A percentile compares a stretch with the other conserved stretches of the same genome.
Conservation (phyloP, 163 green algal species). For the Scenedesmus sp. region DNA sequence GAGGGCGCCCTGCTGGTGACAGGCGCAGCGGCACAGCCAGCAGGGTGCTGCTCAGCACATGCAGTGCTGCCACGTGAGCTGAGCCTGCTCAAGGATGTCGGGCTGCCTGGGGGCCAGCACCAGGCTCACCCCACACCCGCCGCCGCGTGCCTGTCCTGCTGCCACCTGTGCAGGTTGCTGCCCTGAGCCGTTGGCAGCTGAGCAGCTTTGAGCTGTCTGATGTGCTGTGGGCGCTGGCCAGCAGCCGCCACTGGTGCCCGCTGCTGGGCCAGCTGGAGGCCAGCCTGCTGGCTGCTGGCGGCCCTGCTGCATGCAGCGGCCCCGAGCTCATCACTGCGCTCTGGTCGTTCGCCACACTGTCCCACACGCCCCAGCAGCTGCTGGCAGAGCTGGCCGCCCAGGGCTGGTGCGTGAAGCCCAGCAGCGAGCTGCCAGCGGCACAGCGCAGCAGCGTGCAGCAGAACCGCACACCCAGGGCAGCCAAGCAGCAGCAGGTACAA, state of each 20-base stretch:
- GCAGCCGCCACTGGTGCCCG: constrained; percentile 56
- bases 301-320: neutral
- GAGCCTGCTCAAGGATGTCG: no score
- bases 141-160: neutral
- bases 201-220: constrained; percentile 51
- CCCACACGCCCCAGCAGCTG: constrained; percentile 27
- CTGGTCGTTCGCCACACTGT: constrained; percentile 53
- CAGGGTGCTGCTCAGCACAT: no score
- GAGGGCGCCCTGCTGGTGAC: neutral
- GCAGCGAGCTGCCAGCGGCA: neutral
- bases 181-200: constrained; percentile 35
- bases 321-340: constrained; percentile 37
- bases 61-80: no score
- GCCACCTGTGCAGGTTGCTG: constrained; percentile 18
- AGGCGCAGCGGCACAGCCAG: neutral
- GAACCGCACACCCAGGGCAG: neutral
- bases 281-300: constrained; percentile 22
- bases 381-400: constrained; percentile 25
- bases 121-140: no score
- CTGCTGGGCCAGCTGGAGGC: constrained; percentile 57
- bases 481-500: constrained; percentile 23
- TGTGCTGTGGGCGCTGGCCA: constrained; percentile 64
- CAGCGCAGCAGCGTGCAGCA: constrained; percentile 15
- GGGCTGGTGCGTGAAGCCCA: constrained; percentile 1
- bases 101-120: no score